These are phyloP conservation scores for Scheffersomyces stipitis DNA, from an alignment of 805 yeast species.

Conservation along the genomic window DNA sequence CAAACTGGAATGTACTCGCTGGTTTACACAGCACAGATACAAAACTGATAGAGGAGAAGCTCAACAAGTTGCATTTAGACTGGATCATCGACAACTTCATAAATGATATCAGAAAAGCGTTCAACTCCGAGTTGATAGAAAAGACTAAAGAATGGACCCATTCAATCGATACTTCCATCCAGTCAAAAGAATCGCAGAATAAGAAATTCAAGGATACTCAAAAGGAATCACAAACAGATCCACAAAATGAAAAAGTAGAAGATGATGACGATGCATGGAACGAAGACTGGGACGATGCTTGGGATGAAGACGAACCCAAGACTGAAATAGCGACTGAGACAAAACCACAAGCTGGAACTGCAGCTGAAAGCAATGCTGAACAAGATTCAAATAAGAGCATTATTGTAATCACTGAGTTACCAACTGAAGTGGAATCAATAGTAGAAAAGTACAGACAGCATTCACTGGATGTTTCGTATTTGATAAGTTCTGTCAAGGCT, in stretches of 20 bases:
- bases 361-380: too few relatives aligned
- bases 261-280: constrained; percentile 22
- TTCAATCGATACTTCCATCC: background rate
- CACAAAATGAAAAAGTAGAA: constrained; percentile 7
- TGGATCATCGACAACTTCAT: constrained; percentile 36
- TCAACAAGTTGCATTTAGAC: constrained; percentile 27
- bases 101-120: constrained; percentile 21
- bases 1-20: constrained; percentile 22
- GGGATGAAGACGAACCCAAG: constrained; percentile 13
- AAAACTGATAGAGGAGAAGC: constrained; percentile 20
- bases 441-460: constrained; percentile 21
- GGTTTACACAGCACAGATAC: constrained; percentile 9
- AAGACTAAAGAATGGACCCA: constrained; percentile 2
- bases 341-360: too few relatives aligned
- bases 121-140: constrained; percentile 3
- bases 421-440: constrained; percentile 19
- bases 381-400: background rate
- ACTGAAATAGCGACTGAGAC: too few relatives aligned
- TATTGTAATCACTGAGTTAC: constrained; percentile 20
- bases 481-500: constrained; percentile 30
- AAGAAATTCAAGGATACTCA: constrained; percentile 6
- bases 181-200: background rate
- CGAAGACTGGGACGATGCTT: constrained; percentile 28
- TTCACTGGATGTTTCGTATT: constrained; percentile 15
- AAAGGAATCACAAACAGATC: constrained; percentile 1